Evolutionary conservation across 768 basidiomycete species (phyloP).

Genomic region (Tephrocybe sp.): DNA sequence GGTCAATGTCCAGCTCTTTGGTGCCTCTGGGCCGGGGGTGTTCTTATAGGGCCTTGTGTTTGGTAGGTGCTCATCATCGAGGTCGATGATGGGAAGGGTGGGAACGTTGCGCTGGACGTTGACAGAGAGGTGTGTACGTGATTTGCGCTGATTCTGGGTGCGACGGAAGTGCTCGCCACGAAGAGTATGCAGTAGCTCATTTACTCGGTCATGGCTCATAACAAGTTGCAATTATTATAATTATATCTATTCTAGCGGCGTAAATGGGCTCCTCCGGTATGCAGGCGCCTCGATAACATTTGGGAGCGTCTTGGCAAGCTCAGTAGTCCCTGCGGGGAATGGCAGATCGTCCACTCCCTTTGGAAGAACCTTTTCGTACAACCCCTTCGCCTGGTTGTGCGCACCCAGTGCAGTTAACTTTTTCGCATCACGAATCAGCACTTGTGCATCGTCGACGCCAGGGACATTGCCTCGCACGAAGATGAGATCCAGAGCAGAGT

Average conservation of each 20-base stretch:
- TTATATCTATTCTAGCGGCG: constrained; percentile 57
- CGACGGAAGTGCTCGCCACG: constrained; percentile 75
- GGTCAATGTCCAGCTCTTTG: constrained; percentile 53
- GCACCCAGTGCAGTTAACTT: constrained; percentile 62
- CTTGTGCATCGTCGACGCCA: constrained; percentile 84
- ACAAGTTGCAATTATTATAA: not conserved
- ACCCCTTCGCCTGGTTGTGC: constrained; percentile 66
- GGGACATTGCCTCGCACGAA: constrained; percentile 92
- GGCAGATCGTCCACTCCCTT: constrained; percentile 84
- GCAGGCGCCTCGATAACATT: constrained; percentile 68
- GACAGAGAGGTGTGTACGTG: constrained; percentile 28
- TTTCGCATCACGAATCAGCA: constrained; percentile 85
- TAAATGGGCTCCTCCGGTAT: constrained; percentile 75
- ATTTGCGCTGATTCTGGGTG: constrained; percentile 49
- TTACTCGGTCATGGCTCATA: constrained; percentile 31
- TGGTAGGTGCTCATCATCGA: not conserved
- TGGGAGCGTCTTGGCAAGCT: constrained; percentile 67
- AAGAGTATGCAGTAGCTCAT: constrained; percentile 47
- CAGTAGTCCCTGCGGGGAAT: constrained; percentile 86
- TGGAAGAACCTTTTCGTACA: constrained; percentile 75
- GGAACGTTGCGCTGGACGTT: constrained; percentile 15
- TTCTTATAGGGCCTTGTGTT: not conserved
- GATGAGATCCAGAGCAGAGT: constrained; percentile 80
- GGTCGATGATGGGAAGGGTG: constrained; percentile 9
- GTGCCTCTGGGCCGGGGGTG: constrained; percentile 49